Evolutionary conservation across 768 basidiomycete genomes (phyloP).

Genomic region (Hericium alpestre): DNA sequence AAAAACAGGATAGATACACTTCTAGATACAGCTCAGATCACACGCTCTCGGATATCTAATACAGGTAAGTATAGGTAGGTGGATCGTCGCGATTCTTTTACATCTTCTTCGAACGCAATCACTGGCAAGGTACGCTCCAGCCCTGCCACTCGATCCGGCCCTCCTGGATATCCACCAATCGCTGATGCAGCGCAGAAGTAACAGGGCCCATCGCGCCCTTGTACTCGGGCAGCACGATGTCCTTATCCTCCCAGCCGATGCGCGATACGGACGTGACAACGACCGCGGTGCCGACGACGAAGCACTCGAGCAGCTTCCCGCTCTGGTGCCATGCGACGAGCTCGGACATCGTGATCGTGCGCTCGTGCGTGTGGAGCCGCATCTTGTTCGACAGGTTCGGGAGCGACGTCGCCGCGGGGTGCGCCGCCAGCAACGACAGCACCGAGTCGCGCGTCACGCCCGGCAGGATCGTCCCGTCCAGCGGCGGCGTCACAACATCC

Average conservation of each 20-base stretch:
- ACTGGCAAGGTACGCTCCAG: conserved; percentile 46
- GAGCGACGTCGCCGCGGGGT: conserved; percentile 31
- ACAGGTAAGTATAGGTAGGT: not conserved
- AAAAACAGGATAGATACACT: not conserved
- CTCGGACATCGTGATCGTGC: conserved; percentile 34
- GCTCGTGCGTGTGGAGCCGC: conserved; percentile 31
- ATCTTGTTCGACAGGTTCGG: conserved; percentile 34
- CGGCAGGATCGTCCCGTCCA: conserved; percentile 88
- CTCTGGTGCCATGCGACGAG: conserved; percentile 32
- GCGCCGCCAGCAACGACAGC: conserved; percentile 57
- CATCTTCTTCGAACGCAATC: not conserved
- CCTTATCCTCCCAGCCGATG: conserved; percentile 46
- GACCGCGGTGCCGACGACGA: conserved; percentile 78
- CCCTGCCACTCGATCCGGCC: conserved; percentile 49
- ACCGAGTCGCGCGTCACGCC: conserved; percentile 87
- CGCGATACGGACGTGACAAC: conserved; percentile 62
- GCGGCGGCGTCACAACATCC: conserved; percentile 80
- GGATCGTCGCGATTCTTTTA: not conserved
- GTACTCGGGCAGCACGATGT: conserved; percentile 16
- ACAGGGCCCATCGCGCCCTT: conserved; percentile 33
- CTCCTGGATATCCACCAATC: conserved; percentile 70
- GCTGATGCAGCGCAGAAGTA: conserved; percentile 57
- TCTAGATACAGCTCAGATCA: not conserved
- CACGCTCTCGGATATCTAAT: not conserved
- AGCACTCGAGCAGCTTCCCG: conserved; percentile 70